phyloP scores from a whole-genome alignment of 306 rosid genomes.

The Fragaria vesca region DNA sequence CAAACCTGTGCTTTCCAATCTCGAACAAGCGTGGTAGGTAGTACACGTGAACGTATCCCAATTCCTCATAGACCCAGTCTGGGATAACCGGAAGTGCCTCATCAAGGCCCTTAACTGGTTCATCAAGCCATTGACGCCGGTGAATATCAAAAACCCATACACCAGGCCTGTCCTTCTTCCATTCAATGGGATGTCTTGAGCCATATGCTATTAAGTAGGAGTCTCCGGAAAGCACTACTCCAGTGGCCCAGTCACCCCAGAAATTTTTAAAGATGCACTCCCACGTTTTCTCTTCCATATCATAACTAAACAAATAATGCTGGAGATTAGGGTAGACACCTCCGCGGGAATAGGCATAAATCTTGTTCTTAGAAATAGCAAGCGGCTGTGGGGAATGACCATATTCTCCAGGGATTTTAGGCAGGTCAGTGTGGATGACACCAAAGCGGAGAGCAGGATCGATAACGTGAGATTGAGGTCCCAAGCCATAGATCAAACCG shows the following conservation, averaged over 20 bases:
- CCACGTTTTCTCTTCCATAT: background rate
- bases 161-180: background rate
- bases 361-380: background rate
- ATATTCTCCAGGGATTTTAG: background rate
- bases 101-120: background rate
- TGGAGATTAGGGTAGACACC: background rate
- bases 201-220: background rate
- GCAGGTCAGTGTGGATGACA: background rate
- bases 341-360: background rate
- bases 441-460: background rate
- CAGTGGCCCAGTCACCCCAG: background rate
- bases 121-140: background rate
- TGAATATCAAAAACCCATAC: background rate
- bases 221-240: background rate
- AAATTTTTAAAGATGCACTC: background rate
- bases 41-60: background rate
- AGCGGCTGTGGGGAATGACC: background rate
- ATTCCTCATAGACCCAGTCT: background rate
- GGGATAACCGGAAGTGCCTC: background rate
- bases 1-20: background rate
- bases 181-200: background rate
- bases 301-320: background rate
- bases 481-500: background rate
- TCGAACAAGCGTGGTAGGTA: background rate
- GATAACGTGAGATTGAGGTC: background rate